A percentile compares a stretch with the other conserved stretches of the same genome.
Conservation (phyloP, 331 rosid genomes). For the Spiraea crenata region DNA sequence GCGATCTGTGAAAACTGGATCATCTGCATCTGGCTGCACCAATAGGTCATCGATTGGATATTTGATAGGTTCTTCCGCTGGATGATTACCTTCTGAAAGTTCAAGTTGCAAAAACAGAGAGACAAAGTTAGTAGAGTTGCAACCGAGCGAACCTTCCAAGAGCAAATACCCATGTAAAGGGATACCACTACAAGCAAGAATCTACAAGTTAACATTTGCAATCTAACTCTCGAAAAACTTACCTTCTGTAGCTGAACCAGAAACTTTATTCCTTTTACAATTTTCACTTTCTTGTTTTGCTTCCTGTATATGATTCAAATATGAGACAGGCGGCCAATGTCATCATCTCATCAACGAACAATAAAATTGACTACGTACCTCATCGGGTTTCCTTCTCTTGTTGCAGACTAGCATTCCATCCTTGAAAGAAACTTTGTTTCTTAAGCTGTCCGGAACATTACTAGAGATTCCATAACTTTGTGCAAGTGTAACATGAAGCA, state of each 20-base stretch:
- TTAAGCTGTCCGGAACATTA: slow-evolving; percentile 65
- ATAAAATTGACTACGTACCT: slow-evolving; percentile 12
- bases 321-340: slow-evolving; percentile 19
- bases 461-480: slow-evolving; percentile 68
- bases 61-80: slow-evolving; percentile 52
- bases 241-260: slow-evolving; percentile 35
- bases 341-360: slow-evolving; percentile 5
- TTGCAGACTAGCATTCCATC: slow-evolving; percentile 69
- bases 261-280: slow-evolving; percentile 48
- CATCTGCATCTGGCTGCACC: slow-evolving; percentile 74
- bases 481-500: slow-evolving; percentile 71
- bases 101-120: slow-evolving; percentile 13
- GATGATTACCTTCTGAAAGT: slow-evolving; percentile 45
- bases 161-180: slow-evolving; percentile 4
- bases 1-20: slow-evolving; percentile 67
- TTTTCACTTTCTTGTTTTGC: slow-evolving; percentile 35
- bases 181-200: background rate
- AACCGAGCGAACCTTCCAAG: slow-evolving; percentile 14
- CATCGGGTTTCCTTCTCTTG: slow-evolving; percentile 59
- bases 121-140: slow-evolving; percentile 4
- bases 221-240: slow-evolving; percentile 35
- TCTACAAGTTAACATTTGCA: slow-evolving; percentile 4
- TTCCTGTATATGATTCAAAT: slow-evolving; percentile 52
- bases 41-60: slow-evolving; percentile 92
- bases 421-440: slow-evolving; percentile 51